Base-by-base conservation (phyloP, 1,284 basidiomycete genomes). In the Pseudozyma thailandica region DNA sequence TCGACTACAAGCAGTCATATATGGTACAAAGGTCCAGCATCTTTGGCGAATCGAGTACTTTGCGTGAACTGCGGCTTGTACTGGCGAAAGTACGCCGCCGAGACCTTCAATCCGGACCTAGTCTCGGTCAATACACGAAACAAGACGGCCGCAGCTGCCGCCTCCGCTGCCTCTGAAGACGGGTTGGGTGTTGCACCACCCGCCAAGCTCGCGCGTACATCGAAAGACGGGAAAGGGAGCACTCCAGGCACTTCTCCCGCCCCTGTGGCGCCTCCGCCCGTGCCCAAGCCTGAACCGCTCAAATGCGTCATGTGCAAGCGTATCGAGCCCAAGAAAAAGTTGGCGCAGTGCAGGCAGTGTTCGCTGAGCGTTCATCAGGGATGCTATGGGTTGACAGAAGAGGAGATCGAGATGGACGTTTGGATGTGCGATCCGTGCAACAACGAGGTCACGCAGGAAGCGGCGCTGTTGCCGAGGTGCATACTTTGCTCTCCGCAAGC, bases 41-140 rank as follows among this genome's bases (percentile, higher is more conserved):
- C 58, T 39, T 75, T 77, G 43, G 48, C 71, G 7, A 78, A 80
- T 37, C 66, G 73, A 6, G 74, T 64, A 13, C 55, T 82, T 16
- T 82, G 81, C 49, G 60, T 74, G 37, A 71, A 70, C 35, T 82
- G 81, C 48, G 81, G 81, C n/a, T 57, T 81, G 21, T 70, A 77
- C 41, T 82, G 81, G 81, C 71, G 81, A 35, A 82, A 81, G 52
- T 82, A 82, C 50, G 81, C 80, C 9, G 79, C 79, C 9, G 79
- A 82, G 39, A 66, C 72, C 13, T 73, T 64, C 35, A 74, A 68
- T 9, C 63, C 65, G 12, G 73, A 76, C 15, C 55, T 78, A 12
- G 61, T 76, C 5, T 73, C 77, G 18, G 57, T 65, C 50, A 74
- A 61, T 37, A 70, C 70, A 12, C 61, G 71, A 16, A 71, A 73